Percentiles rank a stretch among this genome's conserved stretches.
phyloP scores from a whole-genome alignment of 2,329 filamentous ascomycete species.

The Blastomyces emzantsi region DNA sequence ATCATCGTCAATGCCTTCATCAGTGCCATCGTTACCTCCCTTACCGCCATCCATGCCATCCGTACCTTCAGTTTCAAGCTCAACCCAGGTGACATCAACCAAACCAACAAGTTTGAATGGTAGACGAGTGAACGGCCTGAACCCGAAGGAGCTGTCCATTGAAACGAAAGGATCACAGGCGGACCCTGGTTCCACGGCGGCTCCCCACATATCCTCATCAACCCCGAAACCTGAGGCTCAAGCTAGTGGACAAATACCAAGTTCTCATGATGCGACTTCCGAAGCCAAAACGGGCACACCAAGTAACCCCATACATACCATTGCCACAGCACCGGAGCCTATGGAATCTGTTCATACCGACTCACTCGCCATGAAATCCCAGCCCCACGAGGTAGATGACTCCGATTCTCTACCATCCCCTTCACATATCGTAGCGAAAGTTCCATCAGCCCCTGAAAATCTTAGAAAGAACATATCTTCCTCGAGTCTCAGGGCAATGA shows the following conservation, averaged over 20 bases:
- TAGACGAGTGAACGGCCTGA: constrained; percentile 70
- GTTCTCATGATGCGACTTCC: constrained; percentile 13
- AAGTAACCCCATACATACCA: not conserved
- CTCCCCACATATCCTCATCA: constrained; percentile 20
- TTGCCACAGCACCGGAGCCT: not conserved
- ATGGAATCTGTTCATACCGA: not conserved
- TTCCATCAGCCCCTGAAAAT: constrained; percentile 32
- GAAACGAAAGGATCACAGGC: constrained; percentile 41
- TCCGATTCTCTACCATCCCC: constrained; percentile 27
- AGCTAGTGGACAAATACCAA: constrained; percentile 13
- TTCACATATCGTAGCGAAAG: constrained; percentile 30
- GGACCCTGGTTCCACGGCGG: constrained; percentile 22
- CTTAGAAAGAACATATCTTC: constrained; percentile 63
- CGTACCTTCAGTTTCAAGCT: constrained; percentile 19
- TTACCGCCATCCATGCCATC: constrained; percentile 16
- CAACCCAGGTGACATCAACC: constrained; percentile 27
- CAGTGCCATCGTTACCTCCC: constrained; percentile 15
- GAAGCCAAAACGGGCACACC: not conserved
- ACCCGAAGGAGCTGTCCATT: constrained; percentile 76
- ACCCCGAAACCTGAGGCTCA: constrained; percentile 26
- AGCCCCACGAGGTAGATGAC: constrained; percentile 38
- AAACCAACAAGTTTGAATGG: constrained; percentile 53
- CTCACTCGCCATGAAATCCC: constrained; percentile 20
- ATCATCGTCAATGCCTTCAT: constrained; percentile 26
- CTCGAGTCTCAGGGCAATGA: constrained; percentile 61